These are phyloP conservation scores for Monilinia polystroma DNA, from an alignment of 2,329 filamentous ascomycete genomes.

Conservation along the genomic window DNA sequence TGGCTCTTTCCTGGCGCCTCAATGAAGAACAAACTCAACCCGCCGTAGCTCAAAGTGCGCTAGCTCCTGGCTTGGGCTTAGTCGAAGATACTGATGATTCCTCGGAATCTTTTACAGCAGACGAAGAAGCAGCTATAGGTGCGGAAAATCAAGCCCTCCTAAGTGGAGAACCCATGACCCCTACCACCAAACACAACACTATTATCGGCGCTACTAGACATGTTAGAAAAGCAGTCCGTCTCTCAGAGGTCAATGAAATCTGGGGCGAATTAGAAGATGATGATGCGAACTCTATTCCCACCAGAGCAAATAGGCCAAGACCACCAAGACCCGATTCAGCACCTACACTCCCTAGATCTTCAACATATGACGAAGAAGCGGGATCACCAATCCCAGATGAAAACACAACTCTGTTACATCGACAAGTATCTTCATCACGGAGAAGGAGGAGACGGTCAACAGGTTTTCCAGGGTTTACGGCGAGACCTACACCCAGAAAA, in stretches of 20 bases:
- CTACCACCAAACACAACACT: conserved; percentile 38
- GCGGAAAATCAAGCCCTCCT: conserved; percentile 36
- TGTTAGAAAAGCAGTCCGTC: conserved; percentile 35
- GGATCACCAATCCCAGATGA: conserved; percentile 32
- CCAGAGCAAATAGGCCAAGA: conserved; percentile 16
- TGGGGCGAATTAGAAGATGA: conserved; percentile 87
- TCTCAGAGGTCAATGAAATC: conserved; percentile 71
- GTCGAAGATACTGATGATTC: conserved; percentile 66
- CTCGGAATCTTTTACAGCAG: conserved; percentile 48
- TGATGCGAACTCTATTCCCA: conserved; percentile 43
- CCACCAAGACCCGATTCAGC: conserved; percentile 25
- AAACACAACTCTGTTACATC: conserved; percentile 32
- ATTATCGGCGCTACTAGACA: conserved; percentile 36
- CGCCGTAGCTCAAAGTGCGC: conserved; percentile 61
- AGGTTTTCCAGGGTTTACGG: conserved; percentile 61
- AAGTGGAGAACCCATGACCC: conserved; percentile 37
- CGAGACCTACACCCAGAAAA: conserved; percentile 42
- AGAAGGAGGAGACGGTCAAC: conserved; percentile 57
- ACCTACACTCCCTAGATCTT: conserved; percentile 18
- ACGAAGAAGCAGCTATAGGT: conserved; percentile 40
- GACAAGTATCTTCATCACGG: conserved; percentile 27
- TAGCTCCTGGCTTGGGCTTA: conserved; percentile 80
- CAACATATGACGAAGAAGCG: conserved; percentile 15
- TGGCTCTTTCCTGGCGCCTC: conserved; percentile 90
- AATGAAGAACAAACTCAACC: conserved; percentile 70